Base-by-base conservation (phyloP, 371 early-diverging fungal genomes). In the Haplosporangium sp. region DNA sequence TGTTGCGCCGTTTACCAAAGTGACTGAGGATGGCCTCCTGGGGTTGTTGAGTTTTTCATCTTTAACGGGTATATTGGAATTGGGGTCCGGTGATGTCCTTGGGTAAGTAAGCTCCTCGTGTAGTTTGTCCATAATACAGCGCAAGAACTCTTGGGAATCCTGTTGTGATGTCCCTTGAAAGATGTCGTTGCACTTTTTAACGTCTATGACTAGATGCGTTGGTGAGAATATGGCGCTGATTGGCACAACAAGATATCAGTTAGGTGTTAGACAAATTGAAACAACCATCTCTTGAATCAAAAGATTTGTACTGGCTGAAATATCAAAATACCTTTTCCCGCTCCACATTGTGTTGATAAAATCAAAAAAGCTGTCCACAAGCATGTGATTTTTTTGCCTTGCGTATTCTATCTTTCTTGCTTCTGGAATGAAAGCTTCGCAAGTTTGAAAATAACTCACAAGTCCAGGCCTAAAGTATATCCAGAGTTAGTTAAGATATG, bases 121-220 rank as follows among this genome's bases (percentile, higher is more conserved):
- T 10, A 87, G 72, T 39, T 68, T 72, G 63, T 87, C 86, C 17
- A 87, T 77, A 15, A 87, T 75, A 45, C 74, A 82, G 8, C 85
- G 83, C 34, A 87, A 52, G 62, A 87, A 87, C 68, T 88, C 88
- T 65, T 83, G 84, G 20, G 87, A 77, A 59, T 87, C 88, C 76
- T 88, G 84, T 45, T 87, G 88, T 11, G 81, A 72, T 57, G 83
- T 73, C 35, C 86, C 88, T 53, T 74, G 72, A 65, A 87, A 88
- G 10, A 61, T 62, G n/a, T 75, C 76, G 67, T 81, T 77, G 71
- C 74, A 63, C 55, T 63, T 74, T 70, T 81, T 84, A 38, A 85
- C 72, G 40, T 84, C 84, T 15, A 68, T 71, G 4, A 85, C 77
- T 1, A 85, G 67, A 9, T 77, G 74, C 3, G 10, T 57, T 17